Evolutionary conservation across 148 eudicot species (phyloP).

Genomic region (Vaccinium macrocarpon): DNA sequence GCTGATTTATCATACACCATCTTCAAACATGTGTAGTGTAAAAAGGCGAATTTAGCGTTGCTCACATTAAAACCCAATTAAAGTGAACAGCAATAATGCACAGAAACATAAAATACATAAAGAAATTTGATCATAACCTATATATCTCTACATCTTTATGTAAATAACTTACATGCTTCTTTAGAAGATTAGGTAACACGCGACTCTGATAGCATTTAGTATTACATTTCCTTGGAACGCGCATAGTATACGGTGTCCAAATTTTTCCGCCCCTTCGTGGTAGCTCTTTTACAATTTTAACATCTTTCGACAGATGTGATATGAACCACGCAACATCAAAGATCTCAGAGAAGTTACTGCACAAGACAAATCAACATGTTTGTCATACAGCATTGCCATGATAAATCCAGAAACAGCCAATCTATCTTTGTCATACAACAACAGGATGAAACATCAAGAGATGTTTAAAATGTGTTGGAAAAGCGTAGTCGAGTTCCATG

Average conservation of each 20-base stretch:
- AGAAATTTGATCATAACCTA: conserved; percentile 7
- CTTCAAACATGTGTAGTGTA: not conserved
- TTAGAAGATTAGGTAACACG: conserved; percentile 65
- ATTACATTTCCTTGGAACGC: conserved; percentile 95
- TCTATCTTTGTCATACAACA: not conserved
- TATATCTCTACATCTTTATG: not conserved
- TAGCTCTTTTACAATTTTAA: conserved; percentile 71
- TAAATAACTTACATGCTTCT: conserved; percentile 75
- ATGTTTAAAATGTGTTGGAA: not conserved
- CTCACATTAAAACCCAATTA: not conserved
- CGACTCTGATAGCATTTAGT: conserved; percentile 71
- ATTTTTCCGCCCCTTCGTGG: conserved; percentile 57
- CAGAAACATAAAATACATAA: not conserved
- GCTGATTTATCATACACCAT: not conserved
- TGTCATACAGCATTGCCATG: conserved; percentile 9
- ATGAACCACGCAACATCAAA: conserved; percentile 86
- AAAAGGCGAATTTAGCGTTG: not conserved
- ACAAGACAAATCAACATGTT: conserved; percentile 26
- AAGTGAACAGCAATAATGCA: not conserved
- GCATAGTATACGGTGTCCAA: conserved; percentile 66
- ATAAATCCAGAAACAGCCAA: not conserved
- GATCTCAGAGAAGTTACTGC: conserved; percentile 90
- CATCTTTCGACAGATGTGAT: conserved; percentile 65
- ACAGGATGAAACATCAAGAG: not conserved
- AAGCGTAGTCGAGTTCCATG: conserved; percentile 8